Evolutionary conservation across 2,329 filamentous ascomycete genomes (phyloP).

Genomic region (Talaromyces verruculosus): DNA sequence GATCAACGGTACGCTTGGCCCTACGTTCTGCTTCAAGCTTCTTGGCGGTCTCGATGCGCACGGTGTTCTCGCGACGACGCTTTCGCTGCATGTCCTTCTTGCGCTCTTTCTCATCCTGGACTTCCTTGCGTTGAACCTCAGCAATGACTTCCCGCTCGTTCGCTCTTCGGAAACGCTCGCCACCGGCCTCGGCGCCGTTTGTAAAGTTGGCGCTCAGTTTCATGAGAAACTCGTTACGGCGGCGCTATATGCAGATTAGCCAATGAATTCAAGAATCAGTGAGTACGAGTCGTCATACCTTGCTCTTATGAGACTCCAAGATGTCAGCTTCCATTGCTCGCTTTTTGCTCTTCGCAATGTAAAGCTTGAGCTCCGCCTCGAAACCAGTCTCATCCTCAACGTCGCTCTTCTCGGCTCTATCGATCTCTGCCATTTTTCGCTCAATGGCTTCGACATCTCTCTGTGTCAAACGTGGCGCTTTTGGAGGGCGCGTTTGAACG

Average conservation of each 20-base stretch:
- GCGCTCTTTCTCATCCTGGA: conserved; percentile 93
- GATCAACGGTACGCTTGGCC: conserved; percentile 75
- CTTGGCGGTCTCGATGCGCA: conserved; percentile 83
- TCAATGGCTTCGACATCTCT: conserved; percentile 70
- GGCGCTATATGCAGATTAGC: conserved; percentile 51
- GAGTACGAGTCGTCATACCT: conserved; percentile 51
- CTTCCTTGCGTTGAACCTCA: conserved; percentile 84
- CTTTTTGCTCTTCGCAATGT: conserved; percentile 58
- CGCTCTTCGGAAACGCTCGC: conserved; percentile 71
- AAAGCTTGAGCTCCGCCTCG: conserved; percentile 55
- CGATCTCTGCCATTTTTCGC: conserved; percentile 61
- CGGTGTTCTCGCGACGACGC: conserved; percentile 87
- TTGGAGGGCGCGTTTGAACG: conserved; percentile 44
- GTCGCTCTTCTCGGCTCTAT: conserved; percentile 58
- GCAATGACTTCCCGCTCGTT: conserved; percentile 79
- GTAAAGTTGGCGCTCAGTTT: conserved; percentile 61
- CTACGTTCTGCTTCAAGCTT: conserved; percentile 75
- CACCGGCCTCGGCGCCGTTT: conserved; percentile 68
- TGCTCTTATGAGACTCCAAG: conserved; percentile 63
- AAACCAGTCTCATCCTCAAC: conserved; percentile 53
- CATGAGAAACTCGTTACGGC: conserved; percentile 57
- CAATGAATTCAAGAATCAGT: background rate
- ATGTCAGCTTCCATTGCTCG: conserved; percentile 66
- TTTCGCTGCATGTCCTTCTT: conserved; percentile 99
- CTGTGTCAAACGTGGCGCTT: conserved; percentile 55